phyloP scores from a whole-genome alignment of 108 stramenopile species.

The Mediolabrus comicus region DNA sequence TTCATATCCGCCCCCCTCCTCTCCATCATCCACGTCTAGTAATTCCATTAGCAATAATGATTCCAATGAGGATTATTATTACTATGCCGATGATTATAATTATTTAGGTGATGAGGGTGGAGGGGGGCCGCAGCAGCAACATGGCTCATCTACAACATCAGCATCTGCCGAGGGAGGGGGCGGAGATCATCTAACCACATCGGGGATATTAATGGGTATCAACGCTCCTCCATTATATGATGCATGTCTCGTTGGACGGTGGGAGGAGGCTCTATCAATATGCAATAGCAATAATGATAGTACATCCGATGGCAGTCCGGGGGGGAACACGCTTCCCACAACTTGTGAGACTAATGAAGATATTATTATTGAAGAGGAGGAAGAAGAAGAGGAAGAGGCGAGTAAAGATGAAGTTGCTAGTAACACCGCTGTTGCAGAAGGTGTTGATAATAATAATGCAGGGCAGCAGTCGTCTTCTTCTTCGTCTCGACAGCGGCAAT shows the following conservation, averaged over 20 bases:
- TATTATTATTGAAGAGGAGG: not conserved
- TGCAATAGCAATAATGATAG: slow-evolving; percentile 4
- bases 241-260: slow-evolving; percentile 46
- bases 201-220: slow-evolving; percentile 40
- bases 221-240: slow-evolving; percentile 53
- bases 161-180: not conserved
- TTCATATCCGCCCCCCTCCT: slow-evolving; percentile 4
- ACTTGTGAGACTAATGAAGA: not conserved
- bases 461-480: too few relatives aligned
- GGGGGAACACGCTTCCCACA: not conserved
- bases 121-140: not conserved
- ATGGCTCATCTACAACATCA: not conserved
- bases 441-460: not conserved
- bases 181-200: slow-evolving; percentile 1
- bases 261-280: slow-evolving; percentile 36
- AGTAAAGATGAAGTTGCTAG: not conserved
- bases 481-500: not conserved
- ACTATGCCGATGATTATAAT: slow-evolving; percentile 2
- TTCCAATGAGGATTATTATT: not conserved
- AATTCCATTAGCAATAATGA: slow-evolving; percentile 17
- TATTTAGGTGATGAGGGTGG: not conserved
- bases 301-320: not conserved
- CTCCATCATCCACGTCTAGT: slow-evolving; percentile 1
- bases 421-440: not conserved
- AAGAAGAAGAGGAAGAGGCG: slow-evolving; percentile 2